Evolutionary conservation across 192 early-diverging fungal species (phyloP).

Genomic region (Backusella westeae): DNA sequence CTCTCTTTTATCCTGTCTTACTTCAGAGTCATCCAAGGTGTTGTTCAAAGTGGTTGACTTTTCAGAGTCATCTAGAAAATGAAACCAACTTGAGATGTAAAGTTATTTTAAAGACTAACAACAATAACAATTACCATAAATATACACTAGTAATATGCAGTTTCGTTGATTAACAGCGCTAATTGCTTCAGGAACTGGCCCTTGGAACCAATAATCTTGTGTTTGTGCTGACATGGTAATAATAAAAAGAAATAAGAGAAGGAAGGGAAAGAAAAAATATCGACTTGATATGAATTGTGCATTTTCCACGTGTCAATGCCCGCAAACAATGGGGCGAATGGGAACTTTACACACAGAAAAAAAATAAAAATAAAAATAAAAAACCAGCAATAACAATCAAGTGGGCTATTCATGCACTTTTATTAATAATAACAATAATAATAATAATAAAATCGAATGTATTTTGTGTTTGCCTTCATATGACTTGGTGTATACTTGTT

Average conservation of each 20-base stretch:
- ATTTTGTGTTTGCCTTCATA: too few relatives aligned
- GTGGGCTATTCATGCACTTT: neutral
- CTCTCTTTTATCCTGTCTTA: neutral
- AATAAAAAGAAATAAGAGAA: neutral
- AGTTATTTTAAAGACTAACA: neutral
- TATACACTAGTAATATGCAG: constrained; percentile 29
- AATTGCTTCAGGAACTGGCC: constrained; percentile 22
- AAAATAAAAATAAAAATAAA: neutral
- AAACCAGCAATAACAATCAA: too few relatives aligned
- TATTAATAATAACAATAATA: neutral
- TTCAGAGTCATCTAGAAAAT: constrained; percentile 19
- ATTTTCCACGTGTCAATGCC: neutral
- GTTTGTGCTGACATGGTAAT: neutral
- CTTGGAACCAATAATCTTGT: constrained; percentile 27
- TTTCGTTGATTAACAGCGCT: constrained; percentile 16
- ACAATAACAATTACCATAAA: constrained; percentile 21
- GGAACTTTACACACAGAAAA: neutral
- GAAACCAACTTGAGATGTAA: neutral
- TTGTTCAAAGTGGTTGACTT: neutral
- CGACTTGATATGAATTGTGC: neutral
- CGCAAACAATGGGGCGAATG: neutral
- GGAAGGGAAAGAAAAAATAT: neutral
- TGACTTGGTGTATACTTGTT: too few relatives aligned
- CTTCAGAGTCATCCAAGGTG: neutral
- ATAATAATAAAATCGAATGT: neutral